phyloP scores from a whole-genome alignment of 2,329 filamentous ascomycete genomes.

The Fusarium decemcellulare region DNA sequence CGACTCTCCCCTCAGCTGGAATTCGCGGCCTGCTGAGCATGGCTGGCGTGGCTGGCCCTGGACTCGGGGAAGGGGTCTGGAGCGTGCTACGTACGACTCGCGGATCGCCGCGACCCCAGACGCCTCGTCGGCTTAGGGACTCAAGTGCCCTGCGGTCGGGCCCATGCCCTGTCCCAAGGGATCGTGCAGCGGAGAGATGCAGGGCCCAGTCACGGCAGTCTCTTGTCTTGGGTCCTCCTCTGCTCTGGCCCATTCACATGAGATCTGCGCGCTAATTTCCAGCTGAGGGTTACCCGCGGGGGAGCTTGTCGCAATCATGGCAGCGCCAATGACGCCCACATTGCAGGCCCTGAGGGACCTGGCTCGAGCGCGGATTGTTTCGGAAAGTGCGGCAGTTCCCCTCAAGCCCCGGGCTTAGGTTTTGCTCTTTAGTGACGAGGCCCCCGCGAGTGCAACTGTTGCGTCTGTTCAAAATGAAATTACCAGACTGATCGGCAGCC shows the following conservation, averaged over 20 bases:
- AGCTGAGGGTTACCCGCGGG: neutral
- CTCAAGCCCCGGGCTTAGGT: too few relatives aligned
- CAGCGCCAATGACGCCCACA: constrained; percentile 4
- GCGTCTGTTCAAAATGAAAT: neutral
- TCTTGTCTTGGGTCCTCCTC: too few relatives aligned
- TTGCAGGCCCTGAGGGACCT: neutral
- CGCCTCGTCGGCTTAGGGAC: neutral
- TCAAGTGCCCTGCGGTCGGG: too few relatives aligned
- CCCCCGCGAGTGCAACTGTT: too few relatives aligned
- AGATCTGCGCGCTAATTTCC: constrained; percentile 15
- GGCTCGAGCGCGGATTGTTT: neutral
- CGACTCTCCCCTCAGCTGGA: neutral
- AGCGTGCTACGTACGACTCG: constrained; percentile 15
- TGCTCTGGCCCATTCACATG: constrained; percentile 1
- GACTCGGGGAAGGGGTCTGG: too few relatives aligned
- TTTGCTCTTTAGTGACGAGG: too few relatives aligned
- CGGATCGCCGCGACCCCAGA: constrained; percentile 8
- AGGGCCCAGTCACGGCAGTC: too few relatives aligned
- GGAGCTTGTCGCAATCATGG: neutral
- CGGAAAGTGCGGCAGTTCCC: neutral
- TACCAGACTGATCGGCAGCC: neutral
- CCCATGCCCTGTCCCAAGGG: too few relatives aligned
- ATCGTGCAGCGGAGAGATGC: too few relatives aligned
- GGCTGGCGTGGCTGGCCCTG: neutral
- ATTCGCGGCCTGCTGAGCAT: neutral